These are phyloP conservation scores for Saksenaea oblongispora DNA, from an alignment of 371 early-diverging fungal species.

Conservation along the genomic window DNA sequence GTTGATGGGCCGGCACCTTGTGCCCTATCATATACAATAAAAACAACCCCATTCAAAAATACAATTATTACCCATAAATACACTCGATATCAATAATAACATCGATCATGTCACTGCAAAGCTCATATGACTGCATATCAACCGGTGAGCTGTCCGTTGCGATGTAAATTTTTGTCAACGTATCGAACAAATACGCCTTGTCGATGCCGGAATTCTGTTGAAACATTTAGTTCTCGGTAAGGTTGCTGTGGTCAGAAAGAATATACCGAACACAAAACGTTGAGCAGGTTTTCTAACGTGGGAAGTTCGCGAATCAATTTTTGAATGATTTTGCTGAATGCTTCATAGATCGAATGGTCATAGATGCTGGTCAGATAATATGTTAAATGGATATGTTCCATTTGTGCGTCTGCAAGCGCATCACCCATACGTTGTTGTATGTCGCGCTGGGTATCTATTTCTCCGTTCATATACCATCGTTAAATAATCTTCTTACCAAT, in stretches of 20 bases:
- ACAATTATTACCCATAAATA: slow-evolving; percentile 69
- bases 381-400: slow-evolving; percentile 77
- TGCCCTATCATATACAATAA: background rate
- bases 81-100: slow-evolving; percentile 84
- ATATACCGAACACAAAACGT: slow-evolving; percentile 87
- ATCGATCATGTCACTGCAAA: slow-evolving; percentile 95
- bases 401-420: slow-evolving; percentile 79
- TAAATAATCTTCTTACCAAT: slow-evolving; percentile 57
- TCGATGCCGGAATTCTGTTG: slow-evolving; percentile 90
- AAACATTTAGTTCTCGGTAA: background rate
- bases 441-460: slow-evolving; percentile 86
- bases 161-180: slow-evolving; percentile 86
- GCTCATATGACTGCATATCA: slow-evolving; percentile 89
- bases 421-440: slow-evolving; percentile 89
- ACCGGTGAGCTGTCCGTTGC: slow-evolving; percentile 95
- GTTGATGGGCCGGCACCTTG: slow-evolving; percentile 10
- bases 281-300: slow-evolving; percentile 89
- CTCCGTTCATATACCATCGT: background rate
- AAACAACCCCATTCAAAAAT: background rate
- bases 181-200: slow-evolving; percentile 94
- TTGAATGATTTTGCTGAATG: slow-evolving; percentile 93
- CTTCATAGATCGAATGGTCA: slow-evolving; percentile 94
- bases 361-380: slow-evolving; percentile 94
- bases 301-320: slow-evolving; percentile 87
- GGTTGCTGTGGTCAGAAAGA: background rate